Conservation (phyloP, 2,329 filamentous ascomycete species). For the Pseudogymnoascus sp. region DNA sequence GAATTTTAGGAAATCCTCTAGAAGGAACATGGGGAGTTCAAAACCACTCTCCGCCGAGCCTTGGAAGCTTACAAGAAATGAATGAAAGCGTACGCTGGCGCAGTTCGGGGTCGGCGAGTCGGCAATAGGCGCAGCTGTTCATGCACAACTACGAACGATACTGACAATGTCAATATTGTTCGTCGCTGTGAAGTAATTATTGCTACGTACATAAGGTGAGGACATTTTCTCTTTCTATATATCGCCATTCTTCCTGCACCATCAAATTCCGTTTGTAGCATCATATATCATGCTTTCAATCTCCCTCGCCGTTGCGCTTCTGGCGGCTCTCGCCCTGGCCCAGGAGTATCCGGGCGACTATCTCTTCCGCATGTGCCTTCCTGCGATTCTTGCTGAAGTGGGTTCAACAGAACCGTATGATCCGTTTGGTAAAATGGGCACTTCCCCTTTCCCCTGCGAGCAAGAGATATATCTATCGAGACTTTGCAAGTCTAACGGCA, state of each 20-base stretch:
- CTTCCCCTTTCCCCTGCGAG: background rate
- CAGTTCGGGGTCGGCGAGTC: too few relatives aligned
- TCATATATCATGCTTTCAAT: background rate
- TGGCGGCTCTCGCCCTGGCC: background rate
- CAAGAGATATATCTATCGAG: background rate
- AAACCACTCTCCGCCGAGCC: too few relatives aligned
- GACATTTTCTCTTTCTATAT: background rate
- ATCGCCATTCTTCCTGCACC: background rate
- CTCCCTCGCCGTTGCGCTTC: background rate
- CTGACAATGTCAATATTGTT: too few relatives aligned
- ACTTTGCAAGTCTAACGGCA: slow-evolving; percentile 9
- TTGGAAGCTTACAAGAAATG: too few relatives aligned
- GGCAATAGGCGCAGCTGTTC: too few relatives aligned
- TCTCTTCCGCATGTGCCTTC: background rate
- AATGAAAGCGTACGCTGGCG: too few relatives aligned
- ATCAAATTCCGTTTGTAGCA: background rate
- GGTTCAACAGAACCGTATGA: too few relatives aligned
- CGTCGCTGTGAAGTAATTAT: background rate
- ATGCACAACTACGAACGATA: background rate
- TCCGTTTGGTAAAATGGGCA: background rate
- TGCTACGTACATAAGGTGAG: background rate
- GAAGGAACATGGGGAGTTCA: too few relatives aligned
- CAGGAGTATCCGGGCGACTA: background rate
- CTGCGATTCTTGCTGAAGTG: too few relatives aligned
- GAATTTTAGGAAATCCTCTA: background rate